These are phyloP conservation scores for Graphilbum sp. DNA, from an alignment of 2,329 filamentous ascomycete genomes.

Conservation along the genomic window DNA sequence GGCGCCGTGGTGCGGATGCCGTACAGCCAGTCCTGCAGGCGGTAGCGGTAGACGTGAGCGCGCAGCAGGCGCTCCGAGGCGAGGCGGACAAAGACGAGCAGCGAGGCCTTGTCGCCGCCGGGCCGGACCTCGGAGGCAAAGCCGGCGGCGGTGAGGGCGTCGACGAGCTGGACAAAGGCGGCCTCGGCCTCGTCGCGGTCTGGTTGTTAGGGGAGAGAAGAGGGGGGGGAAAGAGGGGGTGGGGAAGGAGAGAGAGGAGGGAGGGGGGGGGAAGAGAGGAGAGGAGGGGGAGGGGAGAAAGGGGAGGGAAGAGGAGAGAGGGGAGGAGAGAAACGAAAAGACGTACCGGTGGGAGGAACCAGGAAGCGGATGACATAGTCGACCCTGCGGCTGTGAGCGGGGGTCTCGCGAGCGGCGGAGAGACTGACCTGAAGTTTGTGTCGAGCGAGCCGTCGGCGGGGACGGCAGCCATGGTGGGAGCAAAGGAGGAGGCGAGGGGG, in stretches of 20 bases:
- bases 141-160: slow-evolving; percentile 61
- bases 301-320: too few relatives aligned
- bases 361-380: slow-evolving; percentile 80
- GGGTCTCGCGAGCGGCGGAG: too few relatives aligned
- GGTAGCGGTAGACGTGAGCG: slow-evolving; percentile 68
- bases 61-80: slow-evolving; percentile 59
- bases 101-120: slow-evolving; percentile 49
- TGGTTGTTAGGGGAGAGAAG: not conserved
- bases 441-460: too few relatives aligned
- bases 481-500: too few relatives aligned
- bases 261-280: not conserved
- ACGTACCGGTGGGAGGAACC: slow-evolving; percentile 42
- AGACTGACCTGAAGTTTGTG: too few relatives aligned
- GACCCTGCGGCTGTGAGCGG: too few relatives aligned
- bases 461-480: too few relatives aligned
- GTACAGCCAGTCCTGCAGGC: slow-evolving; percentile 87
- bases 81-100: slow-evolving; percentile 72
- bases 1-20: slow-evolving; percentile 69
- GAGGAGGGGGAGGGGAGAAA: too few relatives aligned
- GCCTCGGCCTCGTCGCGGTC: slow-evolving; percentile 40
- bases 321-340: too few relatives aligned
- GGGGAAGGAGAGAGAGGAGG: not conserved
- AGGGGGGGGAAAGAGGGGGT: not conserved
- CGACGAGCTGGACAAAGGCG: slow-evolving; percentile 62
- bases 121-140: slow-evolving; percentile 75